Evolutionary conservation across 805 yeast species (phyloP), one percentile per base, ranked within the genome.

Genomic region (Candida argentea): DNA sequence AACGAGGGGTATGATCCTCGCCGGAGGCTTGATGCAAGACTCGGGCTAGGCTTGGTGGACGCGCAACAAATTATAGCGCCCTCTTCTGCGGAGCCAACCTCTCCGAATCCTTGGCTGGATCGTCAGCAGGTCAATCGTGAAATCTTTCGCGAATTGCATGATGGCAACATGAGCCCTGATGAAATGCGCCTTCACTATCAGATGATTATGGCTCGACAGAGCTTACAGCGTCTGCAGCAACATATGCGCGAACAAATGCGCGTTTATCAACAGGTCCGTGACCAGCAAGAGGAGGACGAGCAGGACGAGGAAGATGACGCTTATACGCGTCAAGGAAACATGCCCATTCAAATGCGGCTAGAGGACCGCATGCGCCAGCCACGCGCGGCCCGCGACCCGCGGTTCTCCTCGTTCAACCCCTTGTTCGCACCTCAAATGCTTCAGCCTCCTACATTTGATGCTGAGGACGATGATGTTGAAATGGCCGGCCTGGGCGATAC

Each of bases 401-500:
- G n/a, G n/a, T n/a, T n/a, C n/a, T n/a, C 14, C 8, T 15, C 8
- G 12, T 16, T 18, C 13, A 43, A 44, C 24, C 52, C 48, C 4
- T 49, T 45, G 11, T 48, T 59, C 38, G 66, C 65, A 4, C 67
- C 67, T 1, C 66, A 58, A 22, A 55, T 60, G 7, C 39, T 40
- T 11, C 67, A 60, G 34, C 51, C 54, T 4, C 33, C 37, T 11
- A 32, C 42, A n/a, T 39, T 43, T 27, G 50, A 46, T 5, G 46
- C 42, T 25, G 56, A 48, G 21, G 57, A 61, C 27, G 39, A 41
- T 15, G 58, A 53, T 20, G 52, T 52, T 56, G 61, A 55, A 26
- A 37, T 39, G 9, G 40, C 40, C 5, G 41, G 37, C 24, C 33
- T 50, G 31, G 48, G 48, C 26, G n/a, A n/a, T n/a, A n/a, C n/a